phyloP scores from a whole-genome alignment of 768 basidiomycete species.

The Lanmaoa rubissima region DNA sequence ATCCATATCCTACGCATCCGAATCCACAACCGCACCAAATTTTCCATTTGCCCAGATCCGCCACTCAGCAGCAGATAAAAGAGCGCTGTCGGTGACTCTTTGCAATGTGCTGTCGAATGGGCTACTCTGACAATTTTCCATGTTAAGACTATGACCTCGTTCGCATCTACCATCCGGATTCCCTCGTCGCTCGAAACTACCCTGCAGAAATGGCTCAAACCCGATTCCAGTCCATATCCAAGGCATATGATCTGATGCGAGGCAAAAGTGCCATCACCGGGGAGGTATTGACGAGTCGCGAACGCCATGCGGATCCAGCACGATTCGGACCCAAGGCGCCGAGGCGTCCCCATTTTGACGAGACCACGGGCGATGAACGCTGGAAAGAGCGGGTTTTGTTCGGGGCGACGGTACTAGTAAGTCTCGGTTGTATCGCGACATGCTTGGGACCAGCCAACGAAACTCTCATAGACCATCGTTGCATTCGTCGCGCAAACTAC shows the following conservation, averaged over 20 bases:
- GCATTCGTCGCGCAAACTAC: conserved; percentile 35
- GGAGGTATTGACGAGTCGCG: conserved; percentile 15
- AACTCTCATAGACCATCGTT: conserved; percentile 29
- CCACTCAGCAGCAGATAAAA: conserved; percentile 54
- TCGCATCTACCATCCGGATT: conserved; percentile 76
- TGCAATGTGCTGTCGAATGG: background rate
- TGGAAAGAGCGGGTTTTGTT: conserved; percentile 67
- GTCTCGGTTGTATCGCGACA: conserved; percentile 2
- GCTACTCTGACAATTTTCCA: background rate
- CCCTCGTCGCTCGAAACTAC: conserved; percentile 40
- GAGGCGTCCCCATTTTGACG: conserved; percentile 47
- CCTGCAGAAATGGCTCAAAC: conserved; percentile 53
- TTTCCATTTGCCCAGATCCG: conserved; percentile 56
- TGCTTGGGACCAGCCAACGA: background rate
- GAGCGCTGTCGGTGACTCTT: conserved; percentile 46
- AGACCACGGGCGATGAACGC: conserved; percentile 48
- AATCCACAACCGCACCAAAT: conserved; percentile 63
- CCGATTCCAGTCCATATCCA: conserved; percentile 66
- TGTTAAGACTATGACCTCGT: conserved; percentile 74
- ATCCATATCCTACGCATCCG: conserved; percentile 49
- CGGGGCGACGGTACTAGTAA: conserved; percentile 52
- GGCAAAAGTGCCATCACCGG: conserved; percentile 38
- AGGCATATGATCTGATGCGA: conserved; percentile 64
- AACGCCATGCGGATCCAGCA: conserved; percentile 33
- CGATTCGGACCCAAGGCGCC: conserved; percentile 40